Percentiles rank a stretch among this genome's conserved stretches.
These are phyloP conservation scores for Micractinium sp. DNA, from an alignment of 139 green algal species.

Conservation along the genomic window DNA sequence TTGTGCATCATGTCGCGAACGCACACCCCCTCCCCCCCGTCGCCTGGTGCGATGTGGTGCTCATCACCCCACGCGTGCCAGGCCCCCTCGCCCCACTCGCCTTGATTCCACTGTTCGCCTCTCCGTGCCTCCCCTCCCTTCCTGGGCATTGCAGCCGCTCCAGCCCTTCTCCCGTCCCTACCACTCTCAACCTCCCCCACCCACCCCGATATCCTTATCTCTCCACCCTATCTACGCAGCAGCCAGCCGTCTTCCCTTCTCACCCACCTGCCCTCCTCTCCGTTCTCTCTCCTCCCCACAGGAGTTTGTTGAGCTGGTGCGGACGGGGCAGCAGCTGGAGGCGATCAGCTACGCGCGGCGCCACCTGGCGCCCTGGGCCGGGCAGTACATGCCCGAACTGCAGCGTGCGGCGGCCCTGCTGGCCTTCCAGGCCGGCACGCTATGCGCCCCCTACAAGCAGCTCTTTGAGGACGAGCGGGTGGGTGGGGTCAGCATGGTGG, in stretches of 20 bases:
- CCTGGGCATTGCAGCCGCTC: background rate
- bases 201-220: no score
- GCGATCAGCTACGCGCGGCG: constrained; percentile 84
- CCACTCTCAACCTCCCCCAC: background rate
- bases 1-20: no score
- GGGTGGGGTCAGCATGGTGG: background rate
- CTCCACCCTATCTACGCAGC: no score
- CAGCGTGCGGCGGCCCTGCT: constrained; percentile 86
- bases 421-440: constrained; percentile 69
- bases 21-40: no score
- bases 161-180: background rate
- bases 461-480: constrained; percentile 53
- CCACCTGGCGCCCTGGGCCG: constrained; percentile 81
- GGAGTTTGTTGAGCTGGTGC: constrained; percentile 95
- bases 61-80: background rate
- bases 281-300: constrained; percentile 34
- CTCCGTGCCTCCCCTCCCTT: background rate
- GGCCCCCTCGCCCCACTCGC: background rate
- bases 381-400: constrained; percentile 75
- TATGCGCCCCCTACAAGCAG: constrained; percentile 62
- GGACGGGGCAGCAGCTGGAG: constrained; percentile 56
- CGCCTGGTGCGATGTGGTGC: no score
- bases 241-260: background rate
- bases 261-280: background rate
- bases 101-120: background rate